phyloP scores from a whole-genome alignment of 192 early-diverging fungal species.

The Tieghemiomyces parasiticus region DNA sequence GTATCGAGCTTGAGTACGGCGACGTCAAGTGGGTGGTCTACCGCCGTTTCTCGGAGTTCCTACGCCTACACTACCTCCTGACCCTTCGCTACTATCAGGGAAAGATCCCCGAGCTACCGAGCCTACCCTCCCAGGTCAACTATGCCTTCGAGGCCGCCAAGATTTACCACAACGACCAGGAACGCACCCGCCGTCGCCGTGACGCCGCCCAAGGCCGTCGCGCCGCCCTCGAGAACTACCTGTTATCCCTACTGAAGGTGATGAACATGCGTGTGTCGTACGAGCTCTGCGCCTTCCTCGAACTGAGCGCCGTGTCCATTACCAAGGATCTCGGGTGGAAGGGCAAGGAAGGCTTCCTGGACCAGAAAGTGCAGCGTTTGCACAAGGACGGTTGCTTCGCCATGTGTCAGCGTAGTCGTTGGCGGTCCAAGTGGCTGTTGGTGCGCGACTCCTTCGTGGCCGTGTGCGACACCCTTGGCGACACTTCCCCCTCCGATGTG shows the following conservation, averaged over 20 bases:
- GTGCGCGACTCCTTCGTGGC: conserved; percentile 54
- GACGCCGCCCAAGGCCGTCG: conserved; percentile 34
- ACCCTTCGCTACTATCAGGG: conserved; percentile 31
- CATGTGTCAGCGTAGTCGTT: conserved; percentile 29
- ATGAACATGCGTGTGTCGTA: conserved; percentile 45
- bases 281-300: conserved; percentile 63
- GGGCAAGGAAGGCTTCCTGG: conserved; percentile 63
- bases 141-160: conserved; percentile 13
- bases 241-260: conserved; percentile 36
- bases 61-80: conserved; percentile 43
- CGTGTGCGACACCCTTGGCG: conserved; percentile 29
- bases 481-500: conserved; percentile 30
- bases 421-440: conserved; percentile 53
- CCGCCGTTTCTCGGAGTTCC: conserved; percentile 46
- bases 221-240: conserved; percentile 39
- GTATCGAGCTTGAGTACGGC: conserved; percentile 62
- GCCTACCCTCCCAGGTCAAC: conserved; percentile 16
- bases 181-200: conserved; percentile 15
- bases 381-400: conserved; percentile 20
- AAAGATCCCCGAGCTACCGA: conserved; percentile 18
- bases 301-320: conserved; percentile 53
- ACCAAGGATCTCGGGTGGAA: conserved; percentile 72
- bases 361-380: conserved; percentile 41
- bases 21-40: conserved; percentile 64
- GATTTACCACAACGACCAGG: conserved; percentile 14